Evolutionary conservation across 176 grass and related monocot species (phyloP).

Genomic region (Oryza meyeriana): DNA sequence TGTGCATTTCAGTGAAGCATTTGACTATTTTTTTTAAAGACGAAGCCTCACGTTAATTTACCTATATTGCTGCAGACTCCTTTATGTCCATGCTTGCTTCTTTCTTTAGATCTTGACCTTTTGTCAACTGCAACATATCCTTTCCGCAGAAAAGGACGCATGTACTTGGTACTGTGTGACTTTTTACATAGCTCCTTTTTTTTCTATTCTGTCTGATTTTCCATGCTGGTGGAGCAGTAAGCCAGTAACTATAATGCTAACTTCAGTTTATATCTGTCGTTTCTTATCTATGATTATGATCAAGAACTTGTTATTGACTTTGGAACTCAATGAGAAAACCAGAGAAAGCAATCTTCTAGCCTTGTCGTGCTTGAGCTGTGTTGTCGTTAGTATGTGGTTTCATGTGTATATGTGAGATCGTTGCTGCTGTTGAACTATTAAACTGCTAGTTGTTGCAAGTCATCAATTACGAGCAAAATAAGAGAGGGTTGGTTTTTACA

Average conservation of each 20-base stretch:
- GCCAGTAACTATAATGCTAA: neutral
- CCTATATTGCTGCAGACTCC: neutral
- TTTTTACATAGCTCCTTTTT: neutral
- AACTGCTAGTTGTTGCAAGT: neutral
- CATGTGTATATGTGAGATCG: neutral
- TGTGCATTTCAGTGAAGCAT: neutral
- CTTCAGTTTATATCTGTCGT: neutral
- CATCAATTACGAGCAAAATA: neutral
- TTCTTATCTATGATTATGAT: neutral
- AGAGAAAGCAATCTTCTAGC: neutral
- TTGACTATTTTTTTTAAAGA: neutral
- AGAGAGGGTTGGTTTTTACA: neutral
- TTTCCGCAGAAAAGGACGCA: neutral
- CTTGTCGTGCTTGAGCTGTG: neutral
- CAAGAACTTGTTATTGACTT: neutral
- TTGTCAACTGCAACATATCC: neutral
- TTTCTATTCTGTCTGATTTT: neutral
- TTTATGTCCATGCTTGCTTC: neutral
- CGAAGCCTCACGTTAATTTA: neutral
- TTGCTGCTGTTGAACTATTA: neutral
- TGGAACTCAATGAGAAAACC: neutral
- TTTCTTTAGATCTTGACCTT: neutral
- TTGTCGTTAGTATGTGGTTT: neutral
- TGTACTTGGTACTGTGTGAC: neutral
- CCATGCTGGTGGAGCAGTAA: neutral